phyloP scores from a whole-genome alignment of 1,284 basidiomycete genomes.

The Gymnopus androsaceus region DNA sequence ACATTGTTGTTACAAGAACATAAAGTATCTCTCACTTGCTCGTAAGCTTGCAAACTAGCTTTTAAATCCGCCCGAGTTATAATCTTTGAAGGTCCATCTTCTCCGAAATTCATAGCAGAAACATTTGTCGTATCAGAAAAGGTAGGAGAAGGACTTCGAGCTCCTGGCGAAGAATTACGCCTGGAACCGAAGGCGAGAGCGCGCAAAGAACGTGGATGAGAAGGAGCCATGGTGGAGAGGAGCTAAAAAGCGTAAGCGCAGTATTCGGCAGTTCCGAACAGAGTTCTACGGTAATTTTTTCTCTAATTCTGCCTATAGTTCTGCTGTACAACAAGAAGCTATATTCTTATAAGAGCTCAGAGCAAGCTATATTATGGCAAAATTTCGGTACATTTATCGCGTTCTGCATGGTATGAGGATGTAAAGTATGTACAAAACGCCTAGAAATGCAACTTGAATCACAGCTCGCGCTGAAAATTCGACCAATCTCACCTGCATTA shows the following conservation, averaged over 20 bases:
- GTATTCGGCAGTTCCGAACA: not conserved
- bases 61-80: constrained; percentile 83
- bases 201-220: constrained; percentile 60
- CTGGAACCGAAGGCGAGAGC: constrained; percentile 51
- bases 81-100: constrained; percentile 73
- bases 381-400: not conserved
- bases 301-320: too few species aligned
- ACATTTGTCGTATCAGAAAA: constrained; percentile 81
- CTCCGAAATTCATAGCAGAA: constrained; percentile 72
- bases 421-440: not conserved
- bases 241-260: not conserved
- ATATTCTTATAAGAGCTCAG: too few species aligned
- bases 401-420: not conserved
- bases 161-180: constrained; percentile 53
- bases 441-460: too few species aligned
- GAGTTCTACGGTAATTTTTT: not conserved
- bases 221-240: constrained; percentile 49
- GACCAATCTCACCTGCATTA: constrained; percentile 21
- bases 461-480: too few species aligned
- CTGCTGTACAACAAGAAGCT: too few species aligned
- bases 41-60: constrained; percentile 76
- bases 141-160: constrained; percentile 68
- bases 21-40: constrained; percentile 56
- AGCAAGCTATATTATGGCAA: too few species aligned
- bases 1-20: constrained; percentile 2